These are phyloP conservation scores for Musa itinerans DNA, from an alignment of 176 grass and related monocot species.

Conservation along the genomic window DNA sequence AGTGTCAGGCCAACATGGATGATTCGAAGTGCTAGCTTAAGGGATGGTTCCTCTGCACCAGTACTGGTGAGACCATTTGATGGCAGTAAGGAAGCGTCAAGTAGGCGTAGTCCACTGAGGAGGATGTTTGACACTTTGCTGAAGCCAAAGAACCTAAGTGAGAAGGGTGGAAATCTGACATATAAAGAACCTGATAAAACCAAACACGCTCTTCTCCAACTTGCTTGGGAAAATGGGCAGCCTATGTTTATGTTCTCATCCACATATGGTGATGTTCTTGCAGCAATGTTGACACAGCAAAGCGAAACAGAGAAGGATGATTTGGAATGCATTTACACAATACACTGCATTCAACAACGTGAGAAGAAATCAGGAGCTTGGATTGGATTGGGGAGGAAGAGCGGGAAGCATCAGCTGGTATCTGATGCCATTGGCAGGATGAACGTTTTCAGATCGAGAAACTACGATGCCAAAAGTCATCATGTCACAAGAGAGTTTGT, in stretches of 20 bases:
- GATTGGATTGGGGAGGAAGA: conserved; percentile 56
- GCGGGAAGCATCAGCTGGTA: conserved; percentile 58
- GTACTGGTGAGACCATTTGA: background rate
- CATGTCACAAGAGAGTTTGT: conserved; percentile 61
- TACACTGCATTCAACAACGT: conserved; percentile 60
- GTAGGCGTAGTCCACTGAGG: conserved; percentile 73
- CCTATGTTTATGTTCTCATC: conserved; percentile 90
- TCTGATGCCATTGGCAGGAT: conserved; percentile 59
- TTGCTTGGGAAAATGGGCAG: conserved; percentile 74
- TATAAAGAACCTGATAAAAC: conserved; percentile 4
- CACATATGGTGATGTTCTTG: conserved; percentile 67
- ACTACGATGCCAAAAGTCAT: conserved; percentile 26
- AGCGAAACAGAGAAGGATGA: conserved; percentile 31
- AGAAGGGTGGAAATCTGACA: no score
- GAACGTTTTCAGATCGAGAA: conserved; percentile 48
- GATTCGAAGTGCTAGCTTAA: conserved; percentile 30
- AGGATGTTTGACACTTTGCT: conserved; percentile 89
- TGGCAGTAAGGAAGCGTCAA: conserved; percentile 38
- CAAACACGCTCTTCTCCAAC: conserved; percentile 70
- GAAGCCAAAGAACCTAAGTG: conserved; percentile 34
- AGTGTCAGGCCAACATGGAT: background rate
- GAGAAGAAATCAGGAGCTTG: conserved; percentile 52
- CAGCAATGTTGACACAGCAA: conserved; percentile 53
- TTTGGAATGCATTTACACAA: conserved; percentile 52
- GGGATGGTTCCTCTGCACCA: conserved; percentile 30